phyloP scores from a whole-genome alignment of 148 eudicot species.

The Diospyros lotus region DNA sequence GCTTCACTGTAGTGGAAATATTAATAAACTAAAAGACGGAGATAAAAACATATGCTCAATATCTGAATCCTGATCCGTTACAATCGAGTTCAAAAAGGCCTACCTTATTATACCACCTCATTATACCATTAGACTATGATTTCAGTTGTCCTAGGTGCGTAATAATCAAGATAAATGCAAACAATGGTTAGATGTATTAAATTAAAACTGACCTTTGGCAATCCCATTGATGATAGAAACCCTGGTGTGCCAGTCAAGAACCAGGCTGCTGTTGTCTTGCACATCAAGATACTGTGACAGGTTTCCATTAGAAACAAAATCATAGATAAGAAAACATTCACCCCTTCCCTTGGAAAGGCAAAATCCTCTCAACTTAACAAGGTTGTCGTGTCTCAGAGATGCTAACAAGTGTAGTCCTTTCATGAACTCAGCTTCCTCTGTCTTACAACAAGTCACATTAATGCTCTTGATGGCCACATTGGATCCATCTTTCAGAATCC shows the following conservation, averaged over 20 bases:
- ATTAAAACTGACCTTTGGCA: conserved; percentile 61
- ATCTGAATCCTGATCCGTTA: background rate
- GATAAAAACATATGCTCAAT: background rate
- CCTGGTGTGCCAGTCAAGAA: conserved; percentile 78
- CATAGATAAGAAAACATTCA: conserved; percentile 81
- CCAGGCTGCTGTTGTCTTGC: conserved; percentile 25
- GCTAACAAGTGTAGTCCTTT: conserved; percentile 66
- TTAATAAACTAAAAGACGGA: too few species aligned
- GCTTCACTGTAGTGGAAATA: too few species aligned
- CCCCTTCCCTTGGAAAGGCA: conserved; percentile 91
- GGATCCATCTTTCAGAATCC: conserved; percentile 73
- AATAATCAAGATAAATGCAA: background rate
- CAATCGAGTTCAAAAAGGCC: background rate
- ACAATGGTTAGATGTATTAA: background rate
- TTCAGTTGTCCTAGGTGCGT: background rate
- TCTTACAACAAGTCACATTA: conserved; percentile 63
- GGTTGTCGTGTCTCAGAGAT: conserved; percentile 70
- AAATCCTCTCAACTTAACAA: conserved; percentile 70
- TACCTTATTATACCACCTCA: background rate
- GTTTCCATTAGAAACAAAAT: conserved; percentile 69
- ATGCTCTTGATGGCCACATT: conserved; percentile 71
- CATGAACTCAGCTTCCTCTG: conserved; percentile 78
- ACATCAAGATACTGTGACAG: conserved; percentile 61
- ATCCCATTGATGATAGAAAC: conserved; percentile 78
- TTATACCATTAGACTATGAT: background rate